Evolutionary conservation across 345 rosid genomes (phyloP), one percentile per base, ranked within the genome.

Genomic region (Gossypium raimondii): DNA sequence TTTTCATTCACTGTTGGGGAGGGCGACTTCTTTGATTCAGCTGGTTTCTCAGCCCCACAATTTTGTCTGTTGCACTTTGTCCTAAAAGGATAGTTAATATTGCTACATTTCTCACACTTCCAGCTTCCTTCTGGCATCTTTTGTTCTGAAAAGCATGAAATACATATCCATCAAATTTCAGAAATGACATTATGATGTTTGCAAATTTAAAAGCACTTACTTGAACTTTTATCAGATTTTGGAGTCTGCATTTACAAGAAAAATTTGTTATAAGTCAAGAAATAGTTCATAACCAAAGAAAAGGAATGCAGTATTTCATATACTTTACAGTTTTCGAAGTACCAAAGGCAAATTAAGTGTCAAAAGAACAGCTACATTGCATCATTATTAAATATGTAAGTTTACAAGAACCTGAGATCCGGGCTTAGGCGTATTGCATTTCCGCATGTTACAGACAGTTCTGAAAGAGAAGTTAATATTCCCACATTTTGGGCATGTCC

Each of bases 81-180:
- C 80, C 99, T 87, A 85, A 95, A 95, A 1, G 99, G 99, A 81
- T 93, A 95, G 79, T 95, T 95, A 77, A 93, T 88, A 79, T 95
- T 95, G 84, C 89, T 88, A 70, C 99, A 95, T 78, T 88, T 86
- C 69, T 95, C 98, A 75, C 99, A 95, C 82, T 93, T 93, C 99
- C 99, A 95, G 89, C 99, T 95, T 69, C 99, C 98, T 20, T 93
- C 99, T 0, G 98, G 99, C 91, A 89, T 87, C 73, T 93, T 93
- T 89, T 91, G 97, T 70, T 89, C 99, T 95, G 88, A 59, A 81
- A 74, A 63, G 72, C 73, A 82, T 50, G 78, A 47, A 65, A 64
- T 73, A 47, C 43, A 22, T 77, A 63, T 88, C 57, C 44, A 78
- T 73, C 72, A 66, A 72, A 43, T 45, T 67, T 47, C 51, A 55